These are phyloP conservation scores for Irpex sp. DNA, from an alignment of 1,284 basidiomycete species.

Conservation along the genomic window DNA sequence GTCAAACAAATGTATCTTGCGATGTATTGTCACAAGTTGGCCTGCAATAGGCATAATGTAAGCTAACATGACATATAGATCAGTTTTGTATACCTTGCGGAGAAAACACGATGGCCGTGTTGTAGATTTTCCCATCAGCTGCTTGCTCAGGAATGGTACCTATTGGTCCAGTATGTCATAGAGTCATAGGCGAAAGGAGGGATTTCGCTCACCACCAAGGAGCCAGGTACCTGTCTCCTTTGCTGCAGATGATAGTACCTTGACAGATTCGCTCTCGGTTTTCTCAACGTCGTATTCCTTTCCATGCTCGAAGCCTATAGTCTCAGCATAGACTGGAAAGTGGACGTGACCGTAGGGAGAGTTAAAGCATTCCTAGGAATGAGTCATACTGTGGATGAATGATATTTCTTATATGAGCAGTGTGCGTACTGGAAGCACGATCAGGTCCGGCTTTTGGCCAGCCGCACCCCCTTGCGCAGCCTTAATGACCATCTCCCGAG, in stretches of 20 bases:
- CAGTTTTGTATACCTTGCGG: constrained; percentile 54
- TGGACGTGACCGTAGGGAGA: constrained; percentile 88
- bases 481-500: constrained; percentile 69
- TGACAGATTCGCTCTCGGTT: constrained; percentile 73
- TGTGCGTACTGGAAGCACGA: constrained; percentile 77
- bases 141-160: constrained; percentile 87
- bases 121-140: constrained; percentile 72
- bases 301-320: constrained; percentile 57
- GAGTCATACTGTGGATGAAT: neutral
- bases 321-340: constrained; percentile 84
- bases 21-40: constrained; percentile 81
- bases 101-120: constrained; percentile 88
- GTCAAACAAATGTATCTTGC: constrained; percentile 97
- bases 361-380: constrained; percentile 89
- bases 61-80: neutral
- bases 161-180: constrained; percentile 22
- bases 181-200: neutral
- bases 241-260: constrained; percentile 78
- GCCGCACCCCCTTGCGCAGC: constrained; percentile 48
- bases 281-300: constrained; percentile 51
- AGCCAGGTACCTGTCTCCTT: constrained; percentile 83
- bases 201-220: constrained; percentile 73
- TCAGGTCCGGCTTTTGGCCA: constrained; percentile 61
- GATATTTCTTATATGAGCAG: neutral
- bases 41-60: constrained; percentile 39